These are phyloP conservation scores for Neonectria punicea DNA, from an alignment of 2,329 filamentous ascomycete genomes.

Conservation along the genomic window DNA sequence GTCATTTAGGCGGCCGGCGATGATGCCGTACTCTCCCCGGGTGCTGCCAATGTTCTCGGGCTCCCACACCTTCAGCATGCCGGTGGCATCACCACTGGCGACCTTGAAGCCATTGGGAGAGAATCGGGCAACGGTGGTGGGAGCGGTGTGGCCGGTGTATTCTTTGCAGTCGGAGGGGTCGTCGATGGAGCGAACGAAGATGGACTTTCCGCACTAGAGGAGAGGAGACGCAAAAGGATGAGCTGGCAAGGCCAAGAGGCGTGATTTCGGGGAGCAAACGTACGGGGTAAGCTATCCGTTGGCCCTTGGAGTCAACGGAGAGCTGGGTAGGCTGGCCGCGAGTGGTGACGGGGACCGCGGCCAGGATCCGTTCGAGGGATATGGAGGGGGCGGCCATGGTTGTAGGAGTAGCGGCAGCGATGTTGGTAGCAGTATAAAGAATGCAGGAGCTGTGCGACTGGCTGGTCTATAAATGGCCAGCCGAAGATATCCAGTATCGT, in stretches of 20 bases:
- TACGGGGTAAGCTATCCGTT: constrained; percentile 93
- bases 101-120: constrained; percentile 94
- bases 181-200: constrained; percentile 96
- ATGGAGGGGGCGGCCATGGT: constrained; percentile 59
- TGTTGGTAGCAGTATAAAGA: constrained; percentile 1
- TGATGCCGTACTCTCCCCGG: constrained; percentile 94
- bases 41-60: constrained; percentile 84
- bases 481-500: constrained; percentile 1
- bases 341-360: constrained; percentile 83
- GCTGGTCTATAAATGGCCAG: not conserved
- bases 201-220: constrained; percentile 87
- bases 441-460: constrained; percentile 6
- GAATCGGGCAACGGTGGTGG: constrained; percentile 93
- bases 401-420: constrained; percentile 6
- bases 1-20: constrained; percentile 94
- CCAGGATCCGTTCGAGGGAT: constrained; percentile 77
- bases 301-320: constrained; percentile 87
- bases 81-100: constrained; percentile 88
- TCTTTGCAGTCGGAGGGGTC: constrained; percentile 85
- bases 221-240: constrained; percentile 4
- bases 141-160: constrained; percentile 89
- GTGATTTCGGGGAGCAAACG: constrained; percentile 45
- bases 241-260: not conserved
- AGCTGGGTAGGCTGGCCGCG: constrained; percentile 91
- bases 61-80: constrained; percentile 92